A percentile compares a stretch with the other conserved stretches of the same genome.
phyloP scores from a whole-genome alignment of 495 filamentous ascomycete genomes.

The Hypoxylon lenormandii region DNA sequence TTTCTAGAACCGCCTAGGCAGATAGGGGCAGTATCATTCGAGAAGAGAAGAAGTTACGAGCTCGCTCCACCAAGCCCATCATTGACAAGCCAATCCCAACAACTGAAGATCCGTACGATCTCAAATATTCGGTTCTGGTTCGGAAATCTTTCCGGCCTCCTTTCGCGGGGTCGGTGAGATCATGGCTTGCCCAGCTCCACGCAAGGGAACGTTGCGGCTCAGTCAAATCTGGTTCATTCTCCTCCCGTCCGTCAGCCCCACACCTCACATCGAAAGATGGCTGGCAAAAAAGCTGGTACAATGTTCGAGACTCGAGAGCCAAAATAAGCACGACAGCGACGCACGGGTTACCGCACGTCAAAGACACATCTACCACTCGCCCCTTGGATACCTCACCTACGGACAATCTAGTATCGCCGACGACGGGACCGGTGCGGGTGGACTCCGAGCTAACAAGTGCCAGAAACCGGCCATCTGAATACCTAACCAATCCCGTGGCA shows the following conservation, averaged over 20 bases:
- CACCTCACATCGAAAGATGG: constrained; percentile 13
- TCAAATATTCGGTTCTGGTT: constrained; percentile 26
- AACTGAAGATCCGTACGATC: constrained; percentile 21
- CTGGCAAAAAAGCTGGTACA: constrained; percentile 6
- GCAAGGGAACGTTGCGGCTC: constrained; percentile 45
- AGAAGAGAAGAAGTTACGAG: constrained; percentile 1
- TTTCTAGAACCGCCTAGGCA: neutral
- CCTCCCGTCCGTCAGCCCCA: constrained; percentile 17
- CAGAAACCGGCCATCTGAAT: no score
- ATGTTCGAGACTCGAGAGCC: neutral
- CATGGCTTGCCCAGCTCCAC: constrained; percentile 31
- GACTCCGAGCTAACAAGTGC: neutral
- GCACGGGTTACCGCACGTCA: neutral
- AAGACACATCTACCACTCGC: neutral
- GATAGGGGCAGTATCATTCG: neutral
- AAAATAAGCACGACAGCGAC: constrained; percentile 15
- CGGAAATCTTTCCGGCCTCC: constrained; percentile 1
- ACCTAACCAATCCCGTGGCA: no score
- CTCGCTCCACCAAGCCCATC: neutral
- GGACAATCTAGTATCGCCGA: constrained; percentile 1
- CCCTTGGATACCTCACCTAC: neutral
- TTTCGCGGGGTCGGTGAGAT: constrained; percentile 16
- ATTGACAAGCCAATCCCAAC: constrained; percentile 15
- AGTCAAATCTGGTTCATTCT: no score
- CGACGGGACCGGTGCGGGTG: neutral